These are phyloP conservation scores for Paramecium pentaurelia DNA, from an alignment of 73 alveolate species.

Conservation along the genomic window DNA sequence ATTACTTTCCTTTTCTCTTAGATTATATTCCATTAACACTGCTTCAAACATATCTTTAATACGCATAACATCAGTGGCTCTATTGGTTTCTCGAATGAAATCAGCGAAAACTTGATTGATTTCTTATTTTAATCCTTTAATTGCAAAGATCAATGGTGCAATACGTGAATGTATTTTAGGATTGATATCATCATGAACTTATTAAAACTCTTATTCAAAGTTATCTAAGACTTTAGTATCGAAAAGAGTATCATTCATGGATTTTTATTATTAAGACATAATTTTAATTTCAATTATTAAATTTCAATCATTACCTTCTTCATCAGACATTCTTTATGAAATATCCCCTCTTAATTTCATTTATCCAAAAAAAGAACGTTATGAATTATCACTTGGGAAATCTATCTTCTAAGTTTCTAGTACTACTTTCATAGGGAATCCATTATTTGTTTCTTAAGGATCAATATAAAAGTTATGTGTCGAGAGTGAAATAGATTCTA, in stretches of 20 bases:
- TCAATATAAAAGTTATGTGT: constrained; percentile 24
- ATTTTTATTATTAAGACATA: constrained; percentile 13
- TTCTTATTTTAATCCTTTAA: constrained; percentile 14
- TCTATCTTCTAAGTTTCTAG: neutral
- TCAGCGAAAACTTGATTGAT: neutral
- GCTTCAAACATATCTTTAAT: constrained; percentile 30
- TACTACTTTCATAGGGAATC: constrained; percentile 6
- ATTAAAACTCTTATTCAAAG: constrained; percentile 10
- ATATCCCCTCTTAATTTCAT: neutral
- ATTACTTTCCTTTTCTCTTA: constrained; percentile 1
- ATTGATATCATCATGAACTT: constrained; percentile 12
- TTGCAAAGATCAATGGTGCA: constrained; percentile 10
- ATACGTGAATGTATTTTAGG: constrained; percentile 24
- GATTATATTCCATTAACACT: neutral
- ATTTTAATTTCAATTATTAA: neutral
- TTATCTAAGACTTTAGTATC: constrained; percentile 21
- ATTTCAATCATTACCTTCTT: neutral
- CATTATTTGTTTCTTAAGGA: neutral
- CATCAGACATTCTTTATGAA: neutral
- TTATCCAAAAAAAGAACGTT: neutral
- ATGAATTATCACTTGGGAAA: neutral
- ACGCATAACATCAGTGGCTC: neutral
- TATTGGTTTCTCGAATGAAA: neutral
- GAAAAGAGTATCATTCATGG: constrained; percentile 29
- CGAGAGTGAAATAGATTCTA: neutral